phyloP scores from a whole-genome alignment of 768 basidiomycete genomes.

The Kwoniella pini region DNA sequence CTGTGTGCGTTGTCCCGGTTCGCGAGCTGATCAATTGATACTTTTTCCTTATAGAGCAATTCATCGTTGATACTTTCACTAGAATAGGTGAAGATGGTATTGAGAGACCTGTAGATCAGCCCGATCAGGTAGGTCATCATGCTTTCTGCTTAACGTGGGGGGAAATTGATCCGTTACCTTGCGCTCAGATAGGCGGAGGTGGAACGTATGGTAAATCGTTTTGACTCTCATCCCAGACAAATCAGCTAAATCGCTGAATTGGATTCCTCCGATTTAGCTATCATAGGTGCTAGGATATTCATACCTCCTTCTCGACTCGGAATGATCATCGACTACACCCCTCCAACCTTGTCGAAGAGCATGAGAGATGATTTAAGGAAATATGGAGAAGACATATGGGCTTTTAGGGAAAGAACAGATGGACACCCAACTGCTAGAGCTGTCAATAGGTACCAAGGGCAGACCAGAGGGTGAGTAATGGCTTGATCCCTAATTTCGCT shows the following conservation, averaged over 20 bases:
- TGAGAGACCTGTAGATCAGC: constrained; percentile 26
- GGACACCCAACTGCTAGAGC: constrained; percentile 30
- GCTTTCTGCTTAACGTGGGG: not conserved
- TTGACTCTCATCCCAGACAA: not conserved
- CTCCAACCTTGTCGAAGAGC: constrained; percentile 15
- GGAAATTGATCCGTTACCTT: not conserved
- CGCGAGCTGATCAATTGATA: not conserved
- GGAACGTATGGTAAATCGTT: constrained; percentile 33
- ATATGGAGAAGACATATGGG: constrained; percentile 37
- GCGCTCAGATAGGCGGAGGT: constrained; percentile 36
- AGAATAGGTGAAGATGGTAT: constrained; percentile 29
- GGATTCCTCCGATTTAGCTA: constrained; percentile 19
- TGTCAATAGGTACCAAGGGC: constrained; percentile 33
- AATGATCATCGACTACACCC: constrained; percentile 38
- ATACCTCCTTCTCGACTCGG: constrained; percentile 28
- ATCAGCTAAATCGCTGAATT: not conserved
- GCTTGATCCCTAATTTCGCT: no score
- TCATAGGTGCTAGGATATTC: constrained; percentile 40
- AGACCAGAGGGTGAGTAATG: constrained; percentile 22
- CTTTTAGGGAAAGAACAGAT: constrained; percentile 22
- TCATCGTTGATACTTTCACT: constrained; percentile 46
- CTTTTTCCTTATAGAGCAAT: constrained; percentile 25
- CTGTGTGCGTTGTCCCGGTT: no score
- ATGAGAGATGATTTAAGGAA: constrained; percentile 18
- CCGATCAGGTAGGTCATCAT: constrained; percentile 25